These are phyloP conservation scores for Alloascoidea hylecoeti DNA, from an alignment of 805 yeast species.

Conservation along the genomic window DNA sequence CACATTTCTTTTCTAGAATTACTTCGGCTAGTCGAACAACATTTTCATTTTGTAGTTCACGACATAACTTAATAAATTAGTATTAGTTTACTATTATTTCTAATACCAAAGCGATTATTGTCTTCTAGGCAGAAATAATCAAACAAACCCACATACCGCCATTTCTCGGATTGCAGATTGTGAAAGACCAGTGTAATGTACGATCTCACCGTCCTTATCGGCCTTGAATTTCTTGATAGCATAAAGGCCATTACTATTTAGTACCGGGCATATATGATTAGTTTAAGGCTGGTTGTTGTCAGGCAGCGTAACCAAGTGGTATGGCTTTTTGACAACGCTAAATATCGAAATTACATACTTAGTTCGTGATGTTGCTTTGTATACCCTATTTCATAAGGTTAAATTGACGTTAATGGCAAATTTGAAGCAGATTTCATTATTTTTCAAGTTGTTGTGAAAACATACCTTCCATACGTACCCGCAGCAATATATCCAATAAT, in stretches of 20 bases:
- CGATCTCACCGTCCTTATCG: conserved; percentile 80
- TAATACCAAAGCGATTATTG: not conserved
- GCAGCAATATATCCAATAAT: conserved; percentile 95
- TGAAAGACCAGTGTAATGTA: conserved; percentile 88
- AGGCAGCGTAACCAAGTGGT: too few relatives aligned
- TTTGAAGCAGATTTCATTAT: not conserved
- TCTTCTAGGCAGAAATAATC: not conserved
- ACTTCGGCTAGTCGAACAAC: conserved; percentile 72
- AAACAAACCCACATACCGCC: conserved; percentile 25
- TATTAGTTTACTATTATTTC: not conserved
- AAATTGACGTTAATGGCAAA: too few relatives aligned
- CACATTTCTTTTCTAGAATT: conserved; percentile 74
- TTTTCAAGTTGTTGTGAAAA: not conserved
- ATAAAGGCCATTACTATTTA: conserved; percentile 24
- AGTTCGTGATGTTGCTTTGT: conserved; percentile 58
- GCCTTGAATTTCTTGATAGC: conserved; percentile 95
- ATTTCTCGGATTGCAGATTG: conserved; percentile 95
- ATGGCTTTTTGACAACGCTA: too few relatives aligned
- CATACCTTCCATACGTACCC: conserved; percentile 72
- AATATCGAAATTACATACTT: conserved; percentile 9
- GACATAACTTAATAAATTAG: conserved; percentile 33
- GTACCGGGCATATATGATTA: not conserved
- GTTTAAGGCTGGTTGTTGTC: too few relatives aligned
- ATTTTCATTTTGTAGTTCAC: conserved; percentile 71
- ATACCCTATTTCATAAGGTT: conserved; percentile 33